Evolutionary conservation across 768 basidiomycete genomes (phyloP), one percentile per base, ranked within the genome.

Genomic region (Jaapia argillacea): DNA sequence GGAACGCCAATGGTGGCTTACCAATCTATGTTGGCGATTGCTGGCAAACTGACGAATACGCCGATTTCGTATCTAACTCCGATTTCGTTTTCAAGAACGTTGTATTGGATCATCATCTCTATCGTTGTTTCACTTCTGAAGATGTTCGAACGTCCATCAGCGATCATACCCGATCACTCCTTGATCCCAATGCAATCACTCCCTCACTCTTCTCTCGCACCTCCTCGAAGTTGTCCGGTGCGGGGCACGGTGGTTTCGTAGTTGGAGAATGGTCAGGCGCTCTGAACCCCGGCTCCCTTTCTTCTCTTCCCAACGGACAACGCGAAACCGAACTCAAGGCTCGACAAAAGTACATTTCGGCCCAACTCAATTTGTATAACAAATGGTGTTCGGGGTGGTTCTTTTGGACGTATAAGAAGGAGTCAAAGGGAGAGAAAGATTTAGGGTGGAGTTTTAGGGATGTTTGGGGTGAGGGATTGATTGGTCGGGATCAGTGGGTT

Each of bases 371-470:
- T 16, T 51, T 85, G 28, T 89, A 74, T 47, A 84, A 87, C 45
- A 57, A 60, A 37, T 51, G 61, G 26, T 81, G 84, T 46, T 76
- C 73, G 0, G 88, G 88, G 4, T 84, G 75, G 72, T 90, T 80
- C 64, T 90, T 84, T 56, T 88, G 88, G 88, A 87, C 84, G 27
- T 82, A 77, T 55, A 87, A 79, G 66, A 86, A 88, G 58, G 70
- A 77, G 40, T 55, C 62, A 4, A 58, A 56, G 3, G 77, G 79
- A 43, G 87, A 56, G 3, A 77, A 78, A 43, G 87, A 90, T 61
- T 70, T 63, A 3, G 86, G 86, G 1, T 89, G 87, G 88, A 75
- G 75, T 23, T 72, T 82, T 27, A 66, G 70, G 45, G 79, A 87
- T 57, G 80, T 82, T 0, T 71, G 75, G 1, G 67, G 66, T 21